Evolutionary conservation across 2,329 filamentous ascomycete species (phyloP).

Genomic region (Aspergillus novoparasiticus): DNA sequence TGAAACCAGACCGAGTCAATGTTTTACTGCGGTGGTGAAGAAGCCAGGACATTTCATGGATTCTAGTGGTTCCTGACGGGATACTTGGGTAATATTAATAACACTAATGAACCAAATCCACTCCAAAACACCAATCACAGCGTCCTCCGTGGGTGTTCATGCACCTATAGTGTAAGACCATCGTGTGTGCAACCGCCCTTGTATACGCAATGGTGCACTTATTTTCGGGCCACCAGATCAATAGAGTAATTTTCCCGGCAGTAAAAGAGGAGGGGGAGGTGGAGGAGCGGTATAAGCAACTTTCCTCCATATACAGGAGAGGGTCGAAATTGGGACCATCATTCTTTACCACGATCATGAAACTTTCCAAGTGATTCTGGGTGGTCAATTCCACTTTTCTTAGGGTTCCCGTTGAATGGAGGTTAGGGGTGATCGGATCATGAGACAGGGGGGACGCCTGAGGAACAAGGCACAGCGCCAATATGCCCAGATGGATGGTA

Average conservation of each 20-base stretch:
- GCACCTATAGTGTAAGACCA: slow-evolving; percentile 3
- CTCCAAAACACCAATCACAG: not conserved
- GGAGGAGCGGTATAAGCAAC: not conserved
- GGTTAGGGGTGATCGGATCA: not conserved
- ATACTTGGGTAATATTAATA: not conserved
- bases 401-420: not conserved
- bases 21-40: not conserved
- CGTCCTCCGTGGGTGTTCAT: not conserved
- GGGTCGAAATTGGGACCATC: not conserved
- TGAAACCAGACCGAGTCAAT: not conserved
- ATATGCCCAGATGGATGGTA: not conserved
- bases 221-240: not conserved
- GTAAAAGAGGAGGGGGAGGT: not conserved
- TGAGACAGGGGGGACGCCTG: not conserved
- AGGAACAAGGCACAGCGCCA: not conserved
- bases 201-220: slow-evolving; percentile 2
- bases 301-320: not conserved
- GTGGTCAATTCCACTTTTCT: not conserved
- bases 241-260: not conserved
- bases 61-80: not conserved
- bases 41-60: not conserved
- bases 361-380: not conserved
- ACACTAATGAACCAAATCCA: not conserved
- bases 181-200: not conserved
- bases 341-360: not conserved